A percentile compares a stretch with the other conserved stretches of the same genome.
These are phyloP conservation scores for Neoarthrinium moseri DNA, from an alignment of 2,329 filamentous ascomycete species.

Conservation along the genomic window DNA sequence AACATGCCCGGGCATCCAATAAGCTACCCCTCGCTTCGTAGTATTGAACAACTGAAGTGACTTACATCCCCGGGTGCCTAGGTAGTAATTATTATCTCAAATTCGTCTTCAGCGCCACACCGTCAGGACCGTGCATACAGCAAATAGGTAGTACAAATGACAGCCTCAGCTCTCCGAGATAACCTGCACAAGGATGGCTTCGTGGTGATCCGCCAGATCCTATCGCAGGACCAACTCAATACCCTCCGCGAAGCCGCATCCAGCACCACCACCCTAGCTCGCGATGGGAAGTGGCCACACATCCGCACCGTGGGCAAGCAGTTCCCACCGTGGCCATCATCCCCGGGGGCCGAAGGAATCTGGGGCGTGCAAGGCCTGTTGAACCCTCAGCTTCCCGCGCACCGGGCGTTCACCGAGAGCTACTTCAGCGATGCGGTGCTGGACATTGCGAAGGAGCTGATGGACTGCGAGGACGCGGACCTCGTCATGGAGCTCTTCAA, in stretches of 20 bases:
- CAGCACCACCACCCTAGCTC: conserved; percentile 58
- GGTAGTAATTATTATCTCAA: no score
- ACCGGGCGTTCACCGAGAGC: conserved; percentile 58
- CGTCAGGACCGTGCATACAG: no score
- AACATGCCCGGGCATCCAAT: no score
- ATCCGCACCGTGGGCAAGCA: conserved; percentile 85
- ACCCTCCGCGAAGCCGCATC: conserved; percentile 59
- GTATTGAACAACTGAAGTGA: no score
- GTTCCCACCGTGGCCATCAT: conserved; percentile 78
- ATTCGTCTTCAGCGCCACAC: no score
- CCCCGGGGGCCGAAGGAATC: conserved; percentile 61
- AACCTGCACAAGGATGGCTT: conserved; percentile 71
- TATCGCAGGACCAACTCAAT: conserved; percentile 54
- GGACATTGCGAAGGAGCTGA: conserved; percentile 61
- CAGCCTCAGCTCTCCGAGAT: conserved; percentile 36
- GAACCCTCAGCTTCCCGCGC: conserved; percentile 66
- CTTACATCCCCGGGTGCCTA: no score
- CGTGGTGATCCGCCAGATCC: conserved; percentile 66
- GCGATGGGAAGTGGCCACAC: conserved; percentile 74
- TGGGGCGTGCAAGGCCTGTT: conserved; percentile 89
- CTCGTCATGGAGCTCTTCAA: conserved; percentile 89
- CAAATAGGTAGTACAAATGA: no score
- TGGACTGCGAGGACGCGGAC: conserved; percentile 56
- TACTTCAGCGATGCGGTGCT: conserved; percentile 73
- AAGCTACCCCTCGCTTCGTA: no score